A percentile compares a stretch with the other conserved stretches of the same genome.
Evolutionary conservation across 768 basidiomycete genomes (phyloP).

Genomic region (Phylloporus sp.): DNA sequence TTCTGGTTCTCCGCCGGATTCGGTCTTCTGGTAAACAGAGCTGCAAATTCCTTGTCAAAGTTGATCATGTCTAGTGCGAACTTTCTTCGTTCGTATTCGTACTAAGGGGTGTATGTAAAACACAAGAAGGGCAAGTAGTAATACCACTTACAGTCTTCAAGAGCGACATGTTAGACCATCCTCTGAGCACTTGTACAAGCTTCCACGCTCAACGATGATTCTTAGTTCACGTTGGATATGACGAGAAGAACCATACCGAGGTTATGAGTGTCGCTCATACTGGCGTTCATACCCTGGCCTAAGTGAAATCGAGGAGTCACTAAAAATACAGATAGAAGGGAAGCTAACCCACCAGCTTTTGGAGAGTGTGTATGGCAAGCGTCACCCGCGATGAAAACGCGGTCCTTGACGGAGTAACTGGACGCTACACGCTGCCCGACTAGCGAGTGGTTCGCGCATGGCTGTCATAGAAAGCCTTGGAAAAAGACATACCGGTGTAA

Average conservation of each 20-base stretch:
- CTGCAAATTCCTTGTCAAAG: too few species aligned
- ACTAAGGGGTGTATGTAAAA: too few species aligned
- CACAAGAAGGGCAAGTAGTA: too few species aligned
- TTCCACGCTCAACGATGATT: slow-evolving; percentile 39
- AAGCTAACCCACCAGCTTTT: slow-evolving; percentile 43
- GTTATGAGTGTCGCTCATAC: slow-evolving; percentile 69
- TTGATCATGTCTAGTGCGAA: too few species aligned
- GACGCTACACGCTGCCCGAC: slow-evolving; percentile 72
- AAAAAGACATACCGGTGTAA: slow-evolving; percentile 52
- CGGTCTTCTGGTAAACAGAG: too few species aligned
- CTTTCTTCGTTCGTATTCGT: too few species aligned
- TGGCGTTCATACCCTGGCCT: slow-evolving; percentile 74
- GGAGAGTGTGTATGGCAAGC: slow-evolving; percentile 66
- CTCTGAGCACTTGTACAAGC: slow-evolving; percentile 24
- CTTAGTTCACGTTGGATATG: slow-evolving; percentile 45
- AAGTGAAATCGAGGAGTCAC: background rate
- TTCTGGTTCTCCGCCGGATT: too few species aligned
- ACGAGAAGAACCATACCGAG: slow-evolving; percentile 37
- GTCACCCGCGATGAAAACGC: slow-evolving; percentile 72
- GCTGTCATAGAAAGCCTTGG: background rate
- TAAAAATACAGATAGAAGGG: background rate
- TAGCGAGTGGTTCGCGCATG: slow-evolving; percentile 18
- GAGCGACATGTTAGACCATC: too few species aligned
- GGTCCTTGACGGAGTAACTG: slow-evolving; percentile 48
- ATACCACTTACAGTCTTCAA: too few species aligned